Percentiles rank a stretch among this genome's conserved stretches.
phyloP scores from a whole-genome alignment of 2,329 filamentous ascomycete species.

The Myriosclerotinia duriaeana region DNA sequence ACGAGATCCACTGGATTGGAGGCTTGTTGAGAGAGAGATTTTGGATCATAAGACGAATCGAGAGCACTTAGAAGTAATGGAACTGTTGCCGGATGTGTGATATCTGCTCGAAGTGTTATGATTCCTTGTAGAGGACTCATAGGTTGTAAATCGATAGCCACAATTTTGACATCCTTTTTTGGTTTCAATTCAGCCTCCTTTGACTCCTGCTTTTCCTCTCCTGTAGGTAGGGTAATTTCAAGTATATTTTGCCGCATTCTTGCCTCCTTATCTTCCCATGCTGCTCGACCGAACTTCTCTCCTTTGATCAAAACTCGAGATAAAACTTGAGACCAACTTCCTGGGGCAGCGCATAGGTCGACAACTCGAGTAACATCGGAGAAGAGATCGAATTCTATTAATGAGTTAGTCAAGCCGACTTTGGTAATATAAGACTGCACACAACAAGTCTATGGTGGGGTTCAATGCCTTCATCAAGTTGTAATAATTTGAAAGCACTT shows the following conservation, averaged over 20 bases:
- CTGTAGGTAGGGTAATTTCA: conserved; percentile 30
- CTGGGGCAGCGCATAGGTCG: conserved; percentile 91
- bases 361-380: conserved; percentile 87
- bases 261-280: conserved; percentile 83
- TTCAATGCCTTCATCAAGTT: conserved; percentile 73
- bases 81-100: conserved; percentile 94
- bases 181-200: conserved; percentile 42
- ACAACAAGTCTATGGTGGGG: conserved; percentile 11
- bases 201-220: conserved; percentile 37
- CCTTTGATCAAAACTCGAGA: conserved; percentile 91
- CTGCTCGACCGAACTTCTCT: conserved; percentile 80
- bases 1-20: conserved; percentile 87
- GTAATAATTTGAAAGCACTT: conserved; percentile 94
- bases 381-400: conserved; percentile 85
- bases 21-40: conserved; percentile 51
- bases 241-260: conserved; percentile 62
- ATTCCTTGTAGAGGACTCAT: conserved; percentile 94
- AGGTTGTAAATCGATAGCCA: conserved; percentile 92
- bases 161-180: conserved; percentile 80
- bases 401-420: conserved; percentile 7
- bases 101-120: conserved; percentile 88
- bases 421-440: conserved; percentile 3
- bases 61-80: conserved; percentile 83
- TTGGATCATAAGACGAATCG: conserved; percentile 65
- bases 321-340: conserved; percentile 95